phyloP scores from a whole-genome alignment of 345 rosid species.

The Ricinus communis region DNA sequence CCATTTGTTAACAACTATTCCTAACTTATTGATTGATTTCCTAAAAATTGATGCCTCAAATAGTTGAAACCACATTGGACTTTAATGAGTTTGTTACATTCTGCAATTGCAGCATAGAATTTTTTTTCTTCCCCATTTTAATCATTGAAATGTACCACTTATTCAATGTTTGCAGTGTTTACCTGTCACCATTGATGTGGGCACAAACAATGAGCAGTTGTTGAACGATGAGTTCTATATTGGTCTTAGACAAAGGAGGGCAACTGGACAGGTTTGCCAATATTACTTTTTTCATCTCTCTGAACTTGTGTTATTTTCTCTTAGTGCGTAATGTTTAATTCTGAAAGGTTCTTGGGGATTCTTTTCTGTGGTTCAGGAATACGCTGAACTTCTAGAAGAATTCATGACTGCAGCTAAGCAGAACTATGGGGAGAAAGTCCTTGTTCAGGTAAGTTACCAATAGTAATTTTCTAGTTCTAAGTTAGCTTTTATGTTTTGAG shows the following conservation, averaged over 20 bases:
- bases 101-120: background rate
- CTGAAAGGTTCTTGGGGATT: background rate
- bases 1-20: background rate
- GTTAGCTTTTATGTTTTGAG: background rate
- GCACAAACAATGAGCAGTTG: constrained; percentile 33
- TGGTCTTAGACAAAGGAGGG: constrained; percentile 35
- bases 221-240: constrained; percentile 38
- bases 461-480: background rate
- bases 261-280: constrained; percentile 28
- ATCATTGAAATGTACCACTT: background rate
- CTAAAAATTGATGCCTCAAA: background rate
- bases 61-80: background rate
- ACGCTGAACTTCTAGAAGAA: constrained; percentile 67
- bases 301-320: background rate
- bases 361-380: constrained; percentile 52
- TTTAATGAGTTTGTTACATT: background rate
- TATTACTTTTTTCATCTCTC: background rate
- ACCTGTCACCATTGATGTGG: constrained; percentile 40
- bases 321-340: background rate
- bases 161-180: constrained; percentile 24
- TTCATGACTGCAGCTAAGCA: constrained; percentile 92
- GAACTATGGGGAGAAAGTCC: constrained; percentile 87
- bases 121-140: background rate
- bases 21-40: background rate
- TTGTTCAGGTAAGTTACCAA: constrained; percentile 56